phyloP scores from a whole-genome alignment of 2,329 filamentous ascomycete species.

The Dendrostoma leiphaemia region DNA sequence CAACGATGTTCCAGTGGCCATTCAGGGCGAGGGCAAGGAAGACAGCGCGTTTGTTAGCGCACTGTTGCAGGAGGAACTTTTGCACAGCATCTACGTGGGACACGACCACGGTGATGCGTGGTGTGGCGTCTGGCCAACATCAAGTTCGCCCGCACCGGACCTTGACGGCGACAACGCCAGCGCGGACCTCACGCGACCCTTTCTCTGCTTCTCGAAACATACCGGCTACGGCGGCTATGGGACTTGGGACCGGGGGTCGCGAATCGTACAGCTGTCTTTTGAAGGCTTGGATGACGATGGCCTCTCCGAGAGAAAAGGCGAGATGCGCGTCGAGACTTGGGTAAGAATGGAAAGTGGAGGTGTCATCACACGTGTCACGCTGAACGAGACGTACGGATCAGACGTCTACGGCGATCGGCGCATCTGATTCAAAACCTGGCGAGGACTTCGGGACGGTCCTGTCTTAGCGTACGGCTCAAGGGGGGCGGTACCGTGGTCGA shows the following conservation, averaged over 20 bases:
- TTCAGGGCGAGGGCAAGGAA: constrained; percentile 32
- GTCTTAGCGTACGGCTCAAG: not conserved
- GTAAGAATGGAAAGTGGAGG: constrained; percentile 17
- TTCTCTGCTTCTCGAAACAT: constrained; percentile 43
- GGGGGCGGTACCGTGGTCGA: no score
- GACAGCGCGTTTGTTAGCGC: constrained; percentile 53
- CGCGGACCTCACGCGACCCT: constrained; percentile 23
- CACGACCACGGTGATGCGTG: constrained; percentile 55
- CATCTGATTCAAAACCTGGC: not conserved
- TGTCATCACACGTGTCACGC: constrained; percentile 11
- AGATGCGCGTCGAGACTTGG: constrained; percentile 17
- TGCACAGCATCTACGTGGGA: constrained; percentile 51
- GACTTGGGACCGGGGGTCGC: constrained; percentile 16
- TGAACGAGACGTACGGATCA: constrained; percentile 20
- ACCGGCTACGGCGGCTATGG: constrained; percentile 20
- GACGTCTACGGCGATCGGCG: constrained; percentile 5
- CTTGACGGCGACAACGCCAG: constrained; percentile 26
- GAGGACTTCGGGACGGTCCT: not conserved
- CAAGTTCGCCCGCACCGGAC: not conserved
- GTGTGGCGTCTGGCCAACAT: constrained; percentile 33
- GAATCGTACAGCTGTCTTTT: constrained; percentile 21
- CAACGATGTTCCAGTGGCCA: constrained; percentile 25
- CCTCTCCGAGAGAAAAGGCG: not conserved
- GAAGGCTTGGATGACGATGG: constrained; percentile 1
- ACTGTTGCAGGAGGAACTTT: constrained; percentile 42